Evolutionary conservation across 805 yeast species (phyloP), one percentile per base, ranked within the genome.

Genomic region (Sugiyamaella chiloensis): DNA sequence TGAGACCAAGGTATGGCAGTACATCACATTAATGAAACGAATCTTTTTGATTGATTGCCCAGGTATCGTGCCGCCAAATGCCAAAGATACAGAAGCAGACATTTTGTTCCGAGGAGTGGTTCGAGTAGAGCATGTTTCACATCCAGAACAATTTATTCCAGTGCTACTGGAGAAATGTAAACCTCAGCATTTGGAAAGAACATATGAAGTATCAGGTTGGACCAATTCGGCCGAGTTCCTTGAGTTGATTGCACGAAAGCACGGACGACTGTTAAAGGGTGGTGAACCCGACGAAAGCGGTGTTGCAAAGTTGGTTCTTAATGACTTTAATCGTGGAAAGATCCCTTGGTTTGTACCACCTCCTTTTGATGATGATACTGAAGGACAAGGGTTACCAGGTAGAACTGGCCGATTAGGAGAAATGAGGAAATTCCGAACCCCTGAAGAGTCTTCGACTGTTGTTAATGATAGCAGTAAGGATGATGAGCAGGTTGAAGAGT

Each of bases 1-100:
- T 66, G 99, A 91, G 66, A 91, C 99, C 29, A 91, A 91, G 69
- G 97, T 91, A 39, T 91, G 99, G 99, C 99, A 91, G 73, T 91
- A 91, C 72, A 90, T 91, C 60, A 90, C 99, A 3, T 74, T 91
- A 60, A 91, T 93, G 97, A 91, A 91, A 75, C 79, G 91, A 56
- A 91, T 91, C 44, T 91, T 90, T 69, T 73, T 91, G 60, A 93
- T 91, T 61, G 99, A 91, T 70, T 93, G 99, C 74, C 99, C 99
- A 2, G 99, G 99, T 70, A 91, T 91, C 63, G 99, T 91, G 17
- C 99, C 99, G 7, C 99, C 99, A 23, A 85, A 95, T 14, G 65
- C 81, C 24, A 88, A 83, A 60, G 99, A 93, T 65, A 69, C 91
- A 0, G 95, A 88, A 64, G 81, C 96, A 23, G 98, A 91, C 67